A percentile compares a stretch with the other conserved stretches of the same genome.
Evolutionary conservation across 192 early-diverging fungal genomes (phyloP).

Genomic region (Phlyctochytrium arcticum): DNA sequence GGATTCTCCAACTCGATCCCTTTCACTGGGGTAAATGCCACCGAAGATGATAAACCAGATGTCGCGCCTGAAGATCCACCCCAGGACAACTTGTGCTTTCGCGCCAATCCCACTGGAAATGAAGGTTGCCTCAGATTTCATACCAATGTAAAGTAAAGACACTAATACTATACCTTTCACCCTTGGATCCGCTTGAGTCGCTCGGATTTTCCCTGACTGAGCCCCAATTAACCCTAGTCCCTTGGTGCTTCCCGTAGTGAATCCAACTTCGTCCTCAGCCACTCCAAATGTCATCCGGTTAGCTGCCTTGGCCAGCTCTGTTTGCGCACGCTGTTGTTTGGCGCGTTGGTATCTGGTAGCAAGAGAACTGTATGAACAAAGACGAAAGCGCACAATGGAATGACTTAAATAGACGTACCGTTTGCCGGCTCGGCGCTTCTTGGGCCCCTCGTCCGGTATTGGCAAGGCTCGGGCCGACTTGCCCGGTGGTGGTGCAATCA

Average conservation of each 20-base stretch:
- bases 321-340: slow-evolving; percentile 77
- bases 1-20: slow-evolving; percentile 92
- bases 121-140: neutral
- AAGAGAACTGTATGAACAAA: neutral
- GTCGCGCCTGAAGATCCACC: slow-evolving; percentile 34
- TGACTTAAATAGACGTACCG: slow-evolving; percentile 48
- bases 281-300: slow-evolving; percentile 91
- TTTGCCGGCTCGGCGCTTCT: slow-evolving; percentile 87
- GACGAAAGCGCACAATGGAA: too few relatives aligned
- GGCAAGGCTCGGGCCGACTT: slow-evolving; percentile 87
- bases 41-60: slow-evolving; percentile 80
- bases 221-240: slow-evolving; percentile 84
- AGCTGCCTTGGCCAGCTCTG: slow-evolving; percentile 84
- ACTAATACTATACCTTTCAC: slow-evolving; percentile 52
- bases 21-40: slow-evolving; percentile 93
- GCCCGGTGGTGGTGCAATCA: slow-evolving; percentile 78
- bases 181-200: slow-evolving; percentile 61
- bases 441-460: slow-evolving; percentile 85
- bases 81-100: slow-evolving; percentile 23
- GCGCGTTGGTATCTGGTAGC: slow-evolving; percentile 62
- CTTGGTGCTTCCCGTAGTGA: slow-evolving; percentile 70
- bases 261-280: slow-evolving; percentile 83
- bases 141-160: neutral
- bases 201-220: slow-evolving; percentile 74
- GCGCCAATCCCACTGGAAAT: slow-evolving; percentile 10